phyloP scores from a whole-genome alignment of 768 basidiomycete genomes.

The Leccinum subgranulosum region DNA sequence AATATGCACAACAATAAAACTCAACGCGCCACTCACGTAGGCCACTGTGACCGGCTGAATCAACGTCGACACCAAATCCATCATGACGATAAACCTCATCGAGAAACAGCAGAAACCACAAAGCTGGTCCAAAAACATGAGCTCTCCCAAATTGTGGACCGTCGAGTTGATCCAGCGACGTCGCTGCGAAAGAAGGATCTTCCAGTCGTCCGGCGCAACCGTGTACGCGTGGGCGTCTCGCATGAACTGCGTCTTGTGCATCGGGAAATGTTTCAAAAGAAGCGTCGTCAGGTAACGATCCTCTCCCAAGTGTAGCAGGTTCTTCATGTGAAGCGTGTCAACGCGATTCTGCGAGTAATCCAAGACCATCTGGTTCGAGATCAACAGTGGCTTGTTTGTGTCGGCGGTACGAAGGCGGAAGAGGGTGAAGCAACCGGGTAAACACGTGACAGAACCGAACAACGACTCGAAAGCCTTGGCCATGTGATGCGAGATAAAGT shows the following conservation, averaged over 20 bases:
- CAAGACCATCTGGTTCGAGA: constrained; percentile 84
- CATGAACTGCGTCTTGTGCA: constrained; percentile 92
- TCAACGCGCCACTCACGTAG: constrained; percentile 58
- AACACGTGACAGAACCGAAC: constrained; percentile 97
- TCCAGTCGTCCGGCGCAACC: constrained; percentile 95
- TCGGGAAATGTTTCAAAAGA: constrained; percentile 92
- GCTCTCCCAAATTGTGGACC: constrained; percentile 92
- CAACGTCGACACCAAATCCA: constrained; percentile 87
- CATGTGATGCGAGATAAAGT: constrained; percentile 98
- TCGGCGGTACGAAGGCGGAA: constrained; percentile 94
- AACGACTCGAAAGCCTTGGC: constrained; percentile 97
- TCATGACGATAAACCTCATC: constrained; percentile 98
- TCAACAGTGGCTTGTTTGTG: constrained; percentile 90
- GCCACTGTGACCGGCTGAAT: constrained; percentile 84
- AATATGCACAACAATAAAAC: neutral
- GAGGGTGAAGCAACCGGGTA: constrained; percentile 98
- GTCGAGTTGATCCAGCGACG: constrained; percentile 99
- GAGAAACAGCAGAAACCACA: constrained; percentile 99
- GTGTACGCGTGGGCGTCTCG: constrained; percentile 93
- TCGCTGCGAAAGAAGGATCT: constrained; percentile 89
- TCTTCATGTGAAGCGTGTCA: constrained; percentile 99
- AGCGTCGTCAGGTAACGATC: constrained; percentile 98
- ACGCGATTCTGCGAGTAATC: constrained; percentile 97
- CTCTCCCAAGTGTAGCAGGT: constrained; percentile 94
- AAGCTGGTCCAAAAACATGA: constrained; percentile 86